A percentile compares a stretch with the other conserved stretches of the same genome.
phyloP scores from a whole-genome alignment of 768 basidiomycete species.

The Cystofilobasidium bisporidii region DNA sequence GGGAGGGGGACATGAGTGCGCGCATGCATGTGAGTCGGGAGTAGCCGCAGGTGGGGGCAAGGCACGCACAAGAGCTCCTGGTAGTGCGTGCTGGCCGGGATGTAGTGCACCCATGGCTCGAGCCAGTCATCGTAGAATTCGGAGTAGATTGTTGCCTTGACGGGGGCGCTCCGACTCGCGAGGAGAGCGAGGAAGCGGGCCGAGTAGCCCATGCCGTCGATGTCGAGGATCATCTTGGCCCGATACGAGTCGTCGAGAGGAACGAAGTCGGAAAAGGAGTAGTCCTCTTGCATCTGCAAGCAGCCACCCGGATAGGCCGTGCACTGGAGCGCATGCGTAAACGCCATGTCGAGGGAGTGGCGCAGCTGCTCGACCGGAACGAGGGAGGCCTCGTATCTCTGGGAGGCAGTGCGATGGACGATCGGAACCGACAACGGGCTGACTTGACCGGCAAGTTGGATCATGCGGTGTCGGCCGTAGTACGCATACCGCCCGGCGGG shows the following conservation, averaged over 20 bases:
- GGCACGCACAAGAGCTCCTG: conserved; percentile 17
- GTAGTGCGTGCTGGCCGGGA: conserved; percentile 16
- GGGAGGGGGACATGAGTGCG: no score
- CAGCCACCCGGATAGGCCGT: conserved; percentile 15
- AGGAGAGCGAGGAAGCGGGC: conserved; percentile 19
- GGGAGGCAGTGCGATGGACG: background rate
- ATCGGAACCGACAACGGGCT: background rate
- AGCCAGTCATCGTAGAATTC: conserved; percentile 13
- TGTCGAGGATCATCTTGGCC: conserved; percentile 14
- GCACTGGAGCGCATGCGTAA: conserved; percentile 10
- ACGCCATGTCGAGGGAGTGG: background rate
- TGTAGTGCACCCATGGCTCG: conserved; percentile 20
- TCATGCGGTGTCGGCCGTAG: conserved; percentile 3
- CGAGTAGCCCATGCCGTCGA: conserved; percentile 24
- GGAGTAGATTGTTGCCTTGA: conserved; percentile 17
- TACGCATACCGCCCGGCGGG: conserved; percentile 8
- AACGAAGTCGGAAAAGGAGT: background rate
- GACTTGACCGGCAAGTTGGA: background rate
- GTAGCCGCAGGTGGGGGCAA: background rate
- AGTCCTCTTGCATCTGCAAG: conserved; percentile 8
- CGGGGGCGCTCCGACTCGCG: conserved; percentile 7
- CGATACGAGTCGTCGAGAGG: conserved; percentile 11
- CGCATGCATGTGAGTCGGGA: background rate
- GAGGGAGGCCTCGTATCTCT: background rate
- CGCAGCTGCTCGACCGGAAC: conserved; percentile 9